These are phyloP conservation scores for Phoma herbarum DNA, from an alignment of 2,329 filamentous ascomycete genomes.

Conservation along the genomic window DNA sequence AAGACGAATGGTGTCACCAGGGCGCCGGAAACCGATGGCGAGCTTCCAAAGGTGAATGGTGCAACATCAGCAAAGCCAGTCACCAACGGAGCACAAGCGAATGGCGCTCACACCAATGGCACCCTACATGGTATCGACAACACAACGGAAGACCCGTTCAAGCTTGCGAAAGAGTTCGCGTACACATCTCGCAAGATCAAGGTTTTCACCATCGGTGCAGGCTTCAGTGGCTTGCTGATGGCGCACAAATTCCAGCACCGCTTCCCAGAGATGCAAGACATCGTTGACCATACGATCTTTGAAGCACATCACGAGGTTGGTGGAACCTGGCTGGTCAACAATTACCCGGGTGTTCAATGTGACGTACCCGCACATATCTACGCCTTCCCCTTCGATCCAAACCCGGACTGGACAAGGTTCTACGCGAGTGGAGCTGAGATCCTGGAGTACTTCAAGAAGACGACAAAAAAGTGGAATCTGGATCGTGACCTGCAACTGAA, in stretches of 20 bases:
- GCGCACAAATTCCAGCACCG: not conserved
- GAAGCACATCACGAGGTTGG: not conserved
- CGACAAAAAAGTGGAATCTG: conserved; percentile 51
- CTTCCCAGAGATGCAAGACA: not conserved
- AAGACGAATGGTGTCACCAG: not conserved
- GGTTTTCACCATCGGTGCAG: conserved; percentile 42
- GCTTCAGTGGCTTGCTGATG: conserved; percentile 46
- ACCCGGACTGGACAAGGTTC: not conserved
- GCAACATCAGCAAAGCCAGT: not conserved
- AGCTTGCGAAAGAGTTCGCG: conserved; percentile 29
- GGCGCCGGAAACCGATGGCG: not conserved
- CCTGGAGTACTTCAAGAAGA: conserved; percentile 50
- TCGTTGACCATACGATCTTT: not conserved
- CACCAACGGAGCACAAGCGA: not conserved
- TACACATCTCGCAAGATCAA: conserved; percentile 31
- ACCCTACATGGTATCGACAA: not conserved
- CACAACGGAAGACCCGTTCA: conserved; percentile 26
- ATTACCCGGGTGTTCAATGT: not conserved
- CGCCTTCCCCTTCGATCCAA: not conserved
- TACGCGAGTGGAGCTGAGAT: conserved; percentile 47
- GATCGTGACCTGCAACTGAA: conserved; percentile 45
- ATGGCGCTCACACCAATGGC: not conserved
- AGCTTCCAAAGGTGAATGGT: not conserved
- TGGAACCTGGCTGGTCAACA: not conserved
- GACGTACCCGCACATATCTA: not conserved